These are phyloP conservation scores for Tephrocybe sp. DNA, from an alignment of 768 basidiomycete genomes.

Conservation along the genomic window DNA sequence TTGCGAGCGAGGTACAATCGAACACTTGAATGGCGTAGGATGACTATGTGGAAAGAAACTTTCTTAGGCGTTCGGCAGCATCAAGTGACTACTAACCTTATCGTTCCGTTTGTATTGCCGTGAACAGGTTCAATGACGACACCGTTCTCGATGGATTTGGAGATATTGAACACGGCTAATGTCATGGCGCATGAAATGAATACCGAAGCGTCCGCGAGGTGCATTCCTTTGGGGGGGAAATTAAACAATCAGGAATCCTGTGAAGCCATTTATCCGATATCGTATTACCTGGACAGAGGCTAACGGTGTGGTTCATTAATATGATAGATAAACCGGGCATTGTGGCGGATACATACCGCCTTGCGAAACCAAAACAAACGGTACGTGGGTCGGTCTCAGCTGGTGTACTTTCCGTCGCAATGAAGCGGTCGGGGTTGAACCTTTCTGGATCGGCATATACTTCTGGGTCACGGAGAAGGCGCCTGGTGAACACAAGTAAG, in stretches of 20 bases:
- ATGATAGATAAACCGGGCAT: conserved; percentile 5
- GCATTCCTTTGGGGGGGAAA: conserved; percentile 36
- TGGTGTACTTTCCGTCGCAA: conserved; percentile 39
- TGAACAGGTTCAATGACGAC: conserved; percentile 49
- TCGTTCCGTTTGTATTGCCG: conserved; percentile 60
- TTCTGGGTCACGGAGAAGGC: conserved; percentile 52
- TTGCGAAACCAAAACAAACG: conserved; percentile 69
- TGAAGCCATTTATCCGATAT: not conserved
- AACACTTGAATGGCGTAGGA: conserved; percentile 61
- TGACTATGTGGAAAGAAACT: conserved; percentile 38
- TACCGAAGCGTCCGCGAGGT: conserved; percentile 55
- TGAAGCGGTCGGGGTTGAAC: conserved; percentile 63
- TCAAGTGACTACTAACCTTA: conserved; percentile 40
- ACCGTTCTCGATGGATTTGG: conserved; percentile 44
- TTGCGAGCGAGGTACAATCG: conserved; percentile 56
- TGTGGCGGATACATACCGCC: conserved; percentile 47
- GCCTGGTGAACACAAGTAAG: conserved; percentile 33
- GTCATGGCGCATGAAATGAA: conserved; percentile 53
- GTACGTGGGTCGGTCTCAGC: conserved; percentile 60
- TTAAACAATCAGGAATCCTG: not conserved
- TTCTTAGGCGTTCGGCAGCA: not conserved
- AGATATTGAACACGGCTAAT: conserved; percentile 52
- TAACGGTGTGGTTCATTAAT: conserved; percentile 14
- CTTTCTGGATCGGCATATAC: conserved; percentile 51
- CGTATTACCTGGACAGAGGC: conserved; percentile 47